Evolutionary conservation across 2,329 filamentous ascomycete species (phyloP).

Genomic region (Trichophyton equinum): DNA sequence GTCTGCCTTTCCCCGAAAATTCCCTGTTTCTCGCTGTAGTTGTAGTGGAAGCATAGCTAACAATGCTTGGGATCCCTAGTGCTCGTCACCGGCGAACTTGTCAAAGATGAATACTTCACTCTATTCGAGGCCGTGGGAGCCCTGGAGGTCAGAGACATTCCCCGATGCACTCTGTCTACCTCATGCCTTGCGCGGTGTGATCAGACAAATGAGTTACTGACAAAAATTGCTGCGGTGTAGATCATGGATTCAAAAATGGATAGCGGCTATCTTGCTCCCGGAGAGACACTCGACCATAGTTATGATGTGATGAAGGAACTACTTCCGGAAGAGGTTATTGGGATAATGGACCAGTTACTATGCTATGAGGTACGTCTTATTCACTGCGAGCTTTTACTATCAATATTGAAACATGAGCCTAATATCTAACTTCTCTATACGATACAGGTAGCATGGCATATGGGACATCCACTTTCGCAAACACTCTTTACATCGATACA

Average conservation of each 20-base stretch:
- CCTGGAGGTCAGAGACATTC: slow-evolving; percentile 39
- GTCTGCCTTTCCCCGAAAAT: slow-evolving; percentile 22
- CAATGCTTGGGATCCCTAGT: slow-evolving; percentile 37
- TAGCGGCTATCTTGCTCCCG: slow-evolving; percentile 67
- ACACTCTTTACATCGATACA: slow-evolving; percentile 89
- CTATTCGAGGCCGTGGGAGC: slow-evolving; percentile 85
- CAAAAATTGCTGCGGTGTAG: slow-evolving; percentile 36
- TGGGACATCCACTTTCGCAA: slow-evolving; percentile 89
- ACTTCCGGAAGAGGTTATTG: slow-evolving; percentile 67
- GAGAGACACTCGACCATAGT: slow-evolving; percentile 62
- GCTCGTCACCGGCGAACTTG: slow-evolving; percentile 63
- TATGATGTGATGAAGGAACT: slow-evolving; percentile 61
- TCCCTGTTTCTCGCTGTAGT: background rate
- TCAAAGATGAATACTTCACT: slow-evolving; percentile 91
- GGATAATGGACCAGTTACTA: slow-evolving; percentile 86
- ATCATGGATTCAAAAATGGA: slow-evolving; percentile 99
- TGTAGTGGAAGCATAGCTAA: background rate
- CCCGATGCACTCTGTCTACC: too few relatives aligned
- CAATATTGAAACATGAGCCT: slow-evolving; percentile 9
- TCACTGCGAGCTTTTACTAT: background rate
- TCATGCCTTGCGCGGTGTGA: background rate
- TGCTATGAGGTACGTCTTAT: slow-evolving; percentile 58
- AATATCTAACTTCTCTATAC: background rate
- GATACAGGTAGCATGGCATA: slow-evolving; percentile 80
- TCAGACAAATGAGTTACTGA: background rate